Evolutionary conservation across 1,139 yeast species (phyloP), one percentile per base, ranked within the genome.

Genomic region (Scheffersomyces segobiensis): DNA sequence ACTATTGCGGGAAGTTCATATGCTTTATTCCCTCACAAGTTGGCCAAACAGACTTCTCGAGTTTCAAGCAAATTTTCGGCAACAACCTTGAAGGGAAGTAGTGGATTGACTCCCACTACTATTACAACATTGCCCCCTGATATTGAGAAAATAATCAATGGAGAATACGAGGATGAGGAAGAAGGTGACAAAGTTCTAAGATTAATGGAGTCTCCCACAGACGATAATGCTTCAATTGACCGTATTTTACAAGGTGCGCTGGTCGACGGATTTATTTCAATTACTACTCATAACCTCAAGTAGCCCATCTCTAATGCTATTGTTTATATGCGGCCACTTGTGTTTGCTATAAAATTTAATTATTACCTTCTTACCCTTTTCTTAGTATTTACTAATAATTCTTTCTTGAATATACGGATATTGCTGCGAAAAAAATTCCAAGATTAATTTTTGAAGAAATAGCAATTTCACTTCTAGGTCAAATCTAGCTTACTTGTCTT

Each of bases 41-140:
- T 57, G 50, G 50, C 50, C 17, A 48, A 48, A 24, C 24, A 48
- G 21, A 21, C 17, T 14, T 51, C 52, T 6, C 22, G 19, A 22
- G 19, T 19, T 19, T 48, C 50, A n/a, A 48, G 50, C 24, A 48
- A 48, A 26, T 49, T 26, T 49, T 21, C 18, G 19, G 49, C 26
- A 4, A 32, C 47, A 21, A 46, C 24, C 18, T 20, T 52, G 49
- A 52, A 55, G 42, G 50, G 51, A n/a, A 52, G 59, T 6, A 48
- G 24, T 24, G 50, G 50, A 6, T 48, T 48, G 50, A 48, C 50
- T 21, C 50, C 50, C 26, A 48, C 57, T 6, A 24, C 56, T 1
- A 55, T 57, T 14, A 59, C 32, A n/a, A 52, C 18, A 26, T 65
- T 26, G 49, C 59, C 52, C n/a, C 54, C 56, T 18, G 59, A 59